Conservation (phyloP, 768 basidiomycete genomes). For the Agrocybe chaxingu region DNA sequence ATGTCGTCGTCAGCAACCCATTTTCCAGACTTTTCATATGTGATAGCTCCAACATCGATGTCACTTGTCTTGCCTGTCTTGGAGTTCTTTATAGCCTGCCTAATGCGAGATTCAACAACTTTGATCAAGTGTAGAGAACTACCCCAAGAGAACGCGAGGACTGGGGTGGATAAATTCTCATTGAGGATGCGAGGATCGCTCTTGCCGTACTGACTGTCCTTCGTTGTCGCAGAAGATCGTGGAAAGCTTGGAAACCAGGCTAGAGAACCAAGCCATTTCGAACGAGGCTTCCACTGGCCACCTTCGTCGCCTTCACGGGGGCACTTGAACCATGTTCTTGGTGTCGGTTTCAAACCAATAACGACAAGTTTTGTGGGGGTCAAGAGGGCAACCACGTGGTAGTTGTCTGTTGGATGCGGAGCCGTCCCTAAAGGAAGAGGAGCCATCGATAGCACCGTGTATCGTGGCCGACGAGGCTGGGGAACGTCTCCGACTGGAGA, state of each 20-base stretch:
- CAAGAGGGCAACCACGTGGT: conserved; percentile 79
- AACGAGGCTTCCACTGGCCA: conserved; percentile 35
- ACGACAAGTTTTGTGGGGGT: conserved; percentile 91
- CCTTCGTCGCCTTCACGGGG: conserved; percentile 52
- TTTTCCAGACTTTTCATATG: conserved; percentile 55
- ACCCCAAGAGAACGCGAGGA: conserved; percentile 87
- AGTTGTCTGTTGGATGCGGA: conserved; percentile 72
- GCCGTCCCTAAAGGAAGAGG: conserved; percentile 79
- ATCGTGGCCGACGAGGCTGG: conserved; percentile 49
- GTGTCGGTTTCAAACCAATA: conserved; percentile 87
- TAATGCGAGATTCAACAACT: conserved; percentile 57
- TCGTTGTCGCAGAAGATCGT: conserved; percentile 16
- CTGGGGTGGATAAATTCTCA: conserved; percentile 43
- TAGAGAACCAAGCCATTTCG: conserved; percentile 58
- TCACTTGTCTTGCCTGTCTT: conserved; percentile 59
- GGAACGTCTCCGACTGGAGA: conserved; percentile 21
- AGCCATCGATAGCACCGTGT: conserved; percentile 73
- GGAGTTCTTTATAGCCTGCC: conserved; percentile 45
- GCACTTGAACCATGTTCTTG: conserved; percentile 88
- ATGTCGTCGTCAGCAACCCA: conserved; percentile 65
- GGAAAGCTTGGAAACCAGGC: conserved; percentile 79
- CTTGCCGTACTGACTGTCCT: conserved; percentile 14
- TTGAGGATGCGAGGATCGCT: conserved; percentile 1
- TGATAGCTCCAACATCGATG: conserved; percentile 61
- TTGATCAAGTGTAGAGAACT: conserved; percentile 58